A percentile compares a stretch with the other conserved stretches of the same genome.
These are phyloP conservation scores for Hyphopichia pseudoburtonii DNA, from an alignment of 1,139 yeast genomes.

Conservation along the genomic window DNA sequence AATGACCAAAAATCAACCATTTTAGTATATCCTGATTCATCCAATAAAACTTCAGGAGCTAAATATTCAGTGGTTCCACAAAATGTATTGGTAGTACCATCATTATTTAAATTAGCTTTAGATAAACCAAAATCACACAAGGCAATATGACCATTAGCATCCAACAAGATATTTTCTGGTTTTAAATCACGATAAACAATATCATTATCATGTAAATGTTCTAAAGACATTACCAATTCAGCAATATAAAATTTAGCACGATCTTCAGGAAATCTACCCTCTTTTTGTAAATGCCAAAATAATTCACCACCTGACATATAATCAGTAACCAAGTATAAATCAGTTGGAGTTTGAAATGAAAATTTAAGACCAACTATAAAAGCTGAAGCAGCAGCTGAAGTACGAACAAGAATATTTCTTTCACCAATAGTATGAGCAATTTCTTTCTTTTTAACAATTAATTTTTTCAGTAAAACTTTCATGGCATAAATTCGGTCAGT, in stretches of 20 bases:
- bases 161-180: slow-evolving; percentile 91
- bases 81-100: slow-evolving; percentile 88
- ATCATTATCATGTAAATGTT: slow-evolving; percentile 84
- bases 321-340: slow-evolving; percentile 89
- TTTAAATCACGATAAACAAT: slow-evolving; percentile 93
- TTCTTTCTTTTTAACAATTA: slow-evolving; percentile 93
- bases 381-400: slow-evolving; percentile 78
- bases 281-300: slow-evolving; percentile 90
- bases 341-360: slow-evolving; percentile 92
- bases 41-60: slow-evolving; percentile 78
- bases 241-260: slow-evolving; percentile 93
- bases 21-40: slow-evolving; percentile 81
- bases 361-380: slow-evolving; percentile 94
- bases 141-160: slow-evolving; percentile 96
- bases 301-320: slow-evolving; percentile 98
- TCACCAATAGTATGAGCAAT: slow-evolving; percentile 98
- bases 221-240: slow-evolving; percentile 88
- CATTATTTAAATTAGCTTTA: slow-evolving; percentile 86
- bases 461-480: slow-evolving; percentile 93
- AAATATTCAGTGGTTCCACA: slow-evolving; percentile 97
- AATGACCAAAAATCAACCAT: slow-evolving; percentile 89
- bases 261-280: slow-evolving; percentile 85
- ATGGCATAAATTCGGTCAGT: slow-evolving; percentile 91
- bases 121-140: slow-evolving; percentile 96
- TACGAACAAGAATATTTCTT: slow-evolving; percentile 87